These are phyloP conservation scores for Leishmania amazonensis DNA, from an alignment of 208 protist genomes.

Conservation along the genomic window DNA sequence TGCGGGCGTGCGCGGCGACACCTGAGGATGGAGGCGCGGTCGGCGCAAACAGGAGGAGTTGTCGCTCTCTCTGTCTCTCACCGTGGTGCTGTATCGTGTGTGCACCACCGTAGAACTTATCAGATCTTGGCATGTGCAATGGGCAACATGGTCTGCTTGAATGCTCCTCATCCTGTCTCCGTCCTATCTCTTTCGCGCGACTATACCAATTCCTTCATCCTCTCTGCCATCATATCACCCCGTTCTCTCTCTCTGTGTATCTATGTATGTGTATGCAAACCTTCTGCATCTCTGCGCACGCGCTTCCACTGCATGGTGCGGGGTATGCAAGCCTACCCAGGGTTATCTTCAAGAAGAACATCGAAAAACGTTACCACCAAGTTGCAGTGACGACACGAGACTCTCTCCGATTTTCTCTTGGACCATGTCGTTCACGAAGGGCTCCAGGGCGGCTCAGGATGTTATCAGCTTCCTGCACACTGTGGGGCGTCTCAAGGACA, in stretches of 20 bases:
- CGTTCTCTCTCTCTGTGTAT: too few relatives aligned
- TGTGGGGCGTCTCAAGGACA: slow-evolving; percentile 84
- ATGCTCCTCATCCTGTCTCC: not conserved
- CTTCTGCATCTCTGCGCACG: not conserved
- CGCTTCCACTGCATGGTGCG: not conserved
- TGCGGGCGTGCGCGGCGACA: not conserved
- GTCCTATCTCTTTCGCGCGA: not conserved
- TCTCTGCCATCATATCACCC: not conserved
- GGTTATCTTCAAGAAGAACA: not conserved
- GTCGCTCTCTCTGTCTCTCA: not conserved
- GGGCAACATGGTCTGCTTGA: not conserved
- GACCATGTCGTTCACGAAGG: slow-evolving; percentile 26
- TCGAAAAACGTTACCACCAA: not conserved
- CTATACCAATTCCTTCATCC: too few relatives aligned
- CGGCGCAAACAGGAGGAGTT: not conserved
- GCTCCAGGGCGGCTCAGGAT: slow-evolving; percentile 32
- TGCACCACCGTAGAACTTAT: not conserved
- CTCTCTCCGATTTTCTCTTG: not conserved
- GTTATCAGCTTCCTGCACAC: slow-evolving; percentile 76
- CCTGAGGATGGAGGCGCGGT: not conserved
- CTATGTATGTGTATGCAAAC: not conserved
- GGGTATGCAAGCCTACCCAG: not conserved
- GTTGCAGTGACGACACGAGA: not conserved
- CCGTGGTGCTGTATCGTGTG: not conserved
- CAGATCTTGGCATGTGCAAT: too few relatives aligned